Percentiles rank a stretch among this genome's conserved stretches.
These are phyloP conservation scores for Cercospora brassicicola DNA, from an alignment of 2,329 filamentous ascomycete genomes.

Conservation along the genomic window DNA sequence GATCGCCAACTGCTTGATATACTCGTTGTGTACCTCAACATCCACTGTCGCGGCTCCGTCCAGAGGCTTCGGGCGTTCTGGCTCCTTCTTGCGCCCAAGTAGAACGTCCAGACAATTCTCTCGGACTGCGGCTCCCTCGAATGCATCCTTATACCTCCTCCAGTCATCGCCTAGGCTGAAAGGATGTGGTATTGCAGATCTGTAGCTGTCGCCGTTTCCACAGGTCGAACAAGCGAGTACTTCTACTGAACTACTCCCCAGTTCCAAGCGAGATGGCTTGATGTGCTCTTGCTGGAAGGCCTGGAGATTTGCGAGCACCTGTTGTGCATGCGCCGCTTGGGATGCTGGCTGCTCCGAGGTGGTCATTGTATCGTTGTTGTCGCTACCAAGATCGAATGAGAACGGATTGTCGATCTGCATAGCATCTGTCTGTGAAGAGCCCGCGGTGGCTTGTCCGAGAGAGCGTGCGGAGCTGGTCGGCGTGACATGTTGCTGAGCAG, in stretches of 20 bases:
- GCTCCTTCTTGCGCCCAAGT: conserved; percentile 33
- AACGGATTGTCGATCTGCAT: conserved; percentile 21
- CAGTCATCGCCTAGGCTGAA: conserved; percentile 31
- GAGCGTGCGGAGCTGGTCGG: conserved; percentile 11
- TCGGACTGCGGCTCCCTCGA: conserved; percentile 34
- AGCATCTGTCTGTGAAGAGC: conserved; percentile 1
- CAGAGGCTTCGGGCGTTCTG: conserved; percentile 24
- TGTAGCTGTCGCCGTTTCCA: conserved; percentile 36
- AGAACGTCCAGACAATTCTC: conserved; percentile 38
- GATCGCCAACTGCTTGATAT: conserved; percentile 39
- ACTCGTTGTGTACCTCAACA: conserved; percentile 38
- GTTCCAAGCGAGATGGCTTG: conserved; percentile 29
- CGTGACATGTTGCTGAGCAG: conserved; percentile 13
- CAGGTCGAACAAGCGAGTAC: conserved; percentile 35
- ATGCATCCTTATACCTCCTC: conserved; percentile 32
- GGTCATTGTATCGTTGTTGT: conserved; percentile 10
- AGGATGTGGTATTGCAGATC: conserved; percentile 18
- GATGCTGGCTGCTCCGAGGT: conserved; percentile 6
- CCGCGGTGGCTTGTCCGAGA: conserved; percentile 9
- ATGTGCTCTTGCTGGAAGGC: conserved; percentile 34
- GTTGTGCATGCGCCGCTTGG: conserved; percentile 21
- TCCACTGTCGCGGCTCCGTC: conserved; percentile 21
- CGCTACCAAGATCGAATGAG: conserved; percentile 8
- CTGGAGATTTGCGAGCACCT: conserved; percentile 23
- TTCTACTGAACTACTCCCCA: conserved; percentile 35